Evolutionary conservation across 345 rosid species (phyloP).

Genomic region (Gossypium ekmanianum): DNA sequence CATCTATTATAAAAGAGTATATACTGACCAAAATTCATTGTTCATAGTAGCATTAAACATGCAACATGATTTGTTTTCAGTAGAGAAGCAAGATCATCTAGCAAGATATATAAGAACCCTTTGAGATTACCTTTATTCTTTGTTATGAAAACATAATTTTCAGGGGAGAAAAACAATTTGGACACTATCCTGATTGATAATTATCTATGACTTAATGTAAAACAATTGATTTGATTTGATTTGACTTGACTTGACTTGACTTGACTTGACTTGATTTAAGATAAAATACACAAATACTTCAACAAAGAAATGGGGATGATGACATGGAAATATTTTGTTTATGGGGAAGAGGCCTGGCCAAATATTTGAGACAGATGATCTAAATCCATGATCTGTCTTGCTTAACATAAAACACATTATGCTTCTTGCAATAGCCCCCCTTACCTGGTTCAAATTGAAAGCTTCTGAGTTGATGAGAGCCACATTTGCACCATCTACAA

Average conservation of each 20-base stretch:
- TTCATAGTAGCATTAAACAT: conserved; percentile 2
- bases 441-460: conserved; percentile 72
- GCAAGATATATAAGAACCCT: background rate
- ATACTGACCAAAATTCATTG: background rate
- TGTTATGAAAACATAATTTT: background rate
- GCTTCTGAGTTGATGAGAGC: conserved; percentile 48
- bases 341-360: background rate
- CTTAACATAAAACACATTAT: conserved; percentile 2
- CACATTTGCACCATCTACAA: conserved; percentile 85
- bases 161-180: background rate
- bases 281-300: background rate
- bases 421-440: background rate
- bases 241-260: too few relatives aligned
- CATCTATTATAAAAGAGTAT: background rate
- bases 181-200: background rate
- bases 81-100: conserved; percentile 1
- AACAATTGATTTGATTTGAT: background rate
- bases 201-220: background rate
- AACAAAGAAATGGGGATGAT: background rate
- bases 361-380: background rate
- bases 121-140: background rate
- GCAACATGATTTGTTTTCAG: background rate
- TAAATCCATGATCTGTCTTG: background rate
- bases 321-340: background rate
- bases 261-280: background rate